phyloP scores from a whole-genome alignment of 371 early-diverging fungal genomes.

The Saksenaea oblongispora region DNA sequence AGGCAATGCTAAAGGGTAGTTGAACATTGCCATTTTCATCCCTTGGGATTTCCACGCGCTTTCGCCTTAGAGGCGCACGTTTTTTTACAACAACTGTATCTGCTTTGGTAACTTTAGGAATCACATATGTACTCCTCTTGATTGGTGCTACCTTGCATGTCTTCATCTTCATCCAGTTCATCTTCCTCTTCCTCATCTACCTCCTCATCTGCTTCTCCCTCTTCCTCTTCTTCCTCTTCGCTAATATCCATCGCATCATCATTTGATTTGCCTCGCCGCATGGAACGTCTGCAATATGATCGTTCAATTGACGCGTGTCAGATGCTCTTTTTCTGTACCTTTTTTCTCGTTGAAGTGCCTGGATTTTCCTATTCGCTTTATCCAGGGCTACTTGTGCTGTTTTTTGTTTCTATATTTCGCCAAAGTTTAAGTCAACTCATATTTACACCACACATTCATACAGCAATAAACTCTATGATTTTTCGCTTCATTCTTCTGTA shows the following conservation, averaged over 20 bases:
- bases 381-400: slow-evolving; percentile 20
- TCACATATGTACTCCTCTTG: slow-evolving; percentile 5
- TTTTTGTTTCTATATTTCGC: slow-evolving; percentile 19
- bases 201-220: slow-evolving; percentile 10
- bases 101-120: slow-evolving; percentile 6
- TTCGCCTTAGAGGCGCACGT: slow-evolving; percentile 7
- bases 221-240: slow-evolving; percentile 18
- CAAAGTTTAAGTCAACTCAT: neutral
- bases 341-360: slow-evolving; percentile 16
- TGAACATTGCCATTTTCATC: slow-evolving; percentile 68
- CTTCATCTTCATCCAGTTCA: slow-evolving; percentile 22
- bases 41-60: slow-evolving; percentile 45
- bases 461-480: slow-evolving; percentile 23
- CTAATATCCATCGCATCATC: slow-evolving; percentile 16
- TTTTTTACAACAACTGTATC: slow-evolving; percentile 4
- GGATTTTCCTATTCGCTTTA: slow-evolving; percentile 17
- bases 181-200: slow-evolving; percentile 20
- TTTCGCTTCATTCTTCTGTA: slow-evolving; percentile 25
- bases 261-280: slow-evolving; percentile 2
- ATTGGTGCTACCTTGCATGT: slow-evolving; percentile 10
- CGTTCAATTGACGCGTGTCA: neutral
- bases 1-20: slow-evolving; percentile 73
- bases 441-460: neutral
- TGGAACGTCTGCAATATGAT: neutral
- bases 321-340: slow-evolving; percentile 3